phyloP scores from a whole-genome alignment of 75 land plant genomes.

The Azolla pinnata region DNA sequence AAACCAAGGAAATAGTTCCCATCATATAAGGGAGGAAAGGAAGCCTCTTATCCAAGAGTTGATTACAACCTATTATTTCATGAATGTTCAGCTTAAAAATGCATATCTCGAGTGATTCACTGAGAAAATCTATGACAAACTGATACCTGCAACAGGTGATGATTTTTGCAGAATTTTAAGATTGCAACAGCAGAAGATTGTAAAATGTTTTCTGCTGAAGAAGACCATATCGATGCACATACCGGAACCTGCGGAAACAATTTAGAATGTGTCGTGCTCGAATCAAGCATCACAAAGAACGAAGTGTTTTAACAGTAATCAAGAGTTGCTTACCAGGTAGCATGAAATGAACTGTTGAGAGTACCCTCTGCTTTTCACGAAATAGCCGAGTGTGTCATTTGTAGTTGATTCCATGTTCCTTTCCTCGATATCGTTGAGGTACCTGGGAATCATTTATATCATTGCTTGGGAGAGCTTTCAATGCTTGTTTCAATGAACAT shows the following conservation, averaged over 20 bases:
- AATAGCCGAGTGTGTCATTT: conserved; percentile 58
- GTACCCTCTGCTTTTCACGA: conserved; percentile 61
- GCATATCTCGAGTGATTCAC: background rate
- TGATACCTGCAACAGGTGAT: conserved; percentile 86
- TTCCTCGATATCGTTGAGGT: conserved; percentile 60
- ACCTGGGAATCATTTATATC: too few species aligned
- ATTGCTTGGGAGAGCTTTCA: too few species aligned
- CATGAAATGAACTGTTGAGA: conserved; percentile 65
- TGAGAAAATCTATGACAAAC: background rate
- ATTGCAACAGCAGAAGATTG: conserved; percentile 72
- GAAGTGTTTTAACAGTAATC: background rate
- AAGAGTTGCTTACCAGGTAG: conserved; percentile 60
- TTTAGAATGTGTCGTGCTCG: background rate
- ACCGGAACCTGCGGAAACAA: conserved; percentile 55
- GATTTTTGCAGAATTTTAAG: conserved; percentile 83
- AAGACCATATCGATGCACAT: conserved; percentile 95
- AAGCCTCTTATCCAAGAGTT: background rate
- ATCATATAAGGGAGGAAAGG: background rate
- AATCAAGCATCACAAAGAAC: background rate
- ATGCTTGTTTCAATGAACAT: too few species aligned
- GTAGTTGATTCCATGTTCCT: conserved; percentile 40
- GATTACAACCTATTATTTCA: too few species aligned
- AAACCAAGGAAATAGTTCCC: background rate
- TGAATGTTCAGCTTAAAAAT: too few species aligned
- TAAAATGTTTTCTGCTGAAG: conserved; percentile 58